Base-by-base conservation (phyloP, 2,329 filamentous ascomycete genomes). In the Colletotrichum kahawae region DNA sequence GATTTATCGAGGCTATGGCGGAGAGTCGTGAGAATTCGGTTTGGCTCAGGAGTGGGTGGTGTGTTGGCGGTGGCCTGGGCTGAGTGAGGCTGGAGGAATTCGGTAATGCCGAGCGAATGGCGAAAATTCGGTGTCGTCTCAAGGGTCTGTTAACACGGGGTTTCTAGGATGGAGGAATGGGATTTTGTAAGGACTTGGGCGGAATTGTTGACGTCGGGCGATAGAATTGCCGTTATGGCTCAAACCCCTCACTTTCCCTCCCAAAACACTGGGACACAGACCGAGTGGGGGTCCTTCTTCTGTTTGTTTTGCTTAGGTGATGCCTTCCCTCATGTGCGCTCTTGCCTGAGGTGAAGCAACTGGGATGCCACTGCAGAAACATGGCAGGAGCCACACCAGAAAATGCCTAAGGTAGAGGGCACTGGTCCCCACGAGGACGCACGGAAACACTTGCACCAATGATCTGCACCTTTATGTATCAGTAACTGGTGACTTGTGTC, bases 111-210 rank as follows among this genome's bases (percentile, higher is more conserved):
- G 73, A 68, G 70, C 29, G 43, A 65, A 73, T 48, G 63, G 69
- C 56, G 70, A 75, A 48, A 68, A 21, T 68, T 73, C 70, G 63
- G 73, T 51, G 63, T 57, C 70, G 54, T 64, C 63, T 67, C 33
- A 62, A n/a, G 38, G 34, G 24, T 21, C 29, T 51, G n/a, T 6
- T 14, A 13, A 67, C 56, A 64, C 27, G 27, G 38, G 60, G 29
- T 68, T 33, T 57, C 57, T 31, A 51, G 64, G 70, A 75, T 73
- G 59, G 51, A 64, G 64, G 34, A 27, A 73, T 73, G 69, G 64
- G 57, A 75, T 64, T 75, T 70, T 38, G 69, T 75, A 75, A 29
- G 62, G 56, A 36, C 38, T 34, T 67, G 62, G 72, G 51, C 36
- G 56, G 68, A 38, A 33, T 75, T 62, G 8, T 62, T 64, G 59